Conservation (phyloP, 2,329 filamentous ascomycete genomes). For the Alternaria brassicicola region DNA sequence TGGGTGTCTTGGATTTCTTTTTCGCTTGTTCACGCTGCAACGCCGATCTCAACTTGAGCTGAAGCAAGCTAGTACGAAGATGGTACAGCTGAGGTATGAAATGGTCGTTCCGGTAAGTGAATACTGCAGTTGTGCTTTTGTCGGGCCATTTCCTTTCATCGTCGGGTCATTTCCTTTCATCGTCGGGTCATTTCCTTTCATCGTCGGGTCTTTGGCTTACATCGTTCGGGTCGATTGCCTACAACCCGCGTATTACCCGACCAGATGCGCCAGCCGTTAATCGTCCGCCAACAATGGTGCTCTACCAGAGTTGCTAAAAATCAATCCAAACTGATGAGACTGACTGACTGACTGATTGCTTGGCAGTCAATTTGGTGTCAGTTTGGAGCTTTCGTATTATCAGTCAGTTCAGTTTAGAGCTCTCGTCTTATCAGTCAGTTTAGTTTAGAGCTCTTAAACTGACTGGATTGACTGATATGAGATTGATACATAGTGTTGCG, state of each 20-base stretch:
- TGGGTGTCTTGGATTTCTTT: background rate
- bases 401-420: too few species aligned
- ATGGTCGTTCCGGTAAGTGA: background rate
- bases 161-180: too few species aligned
- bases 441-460: too few species aligned
- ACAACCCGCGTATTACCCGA: background rate
- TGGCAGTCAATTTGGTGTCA: too few species aligned
- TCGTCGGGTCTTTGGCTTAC: constrained; percentile 16
- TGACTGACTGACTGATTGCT: too few species aligned
- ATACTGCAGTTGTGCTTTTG: background rate
- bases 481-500: too few species aligned
- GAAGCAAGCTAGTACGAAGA: background rate
- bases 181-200: background rate
- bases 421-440: too few species aligned
- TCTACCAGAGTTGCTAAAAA: too few species aligned
- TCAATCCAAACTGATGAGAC: too few species aligned
- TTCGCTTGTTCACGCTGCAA: background rate
- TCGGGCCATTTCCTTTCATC: too few species aligned
- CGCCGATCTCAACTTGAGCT: background rate
- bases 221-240: background rate
- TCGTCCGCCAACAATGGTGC: background rate
- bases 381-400: too few species aligned
- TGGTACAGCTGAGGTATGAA: background rate
- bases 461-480: too few species aligned
- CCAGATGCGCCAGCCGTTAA: background rate